These are phyloP conservation scores for Sarcodon aspratus DNA, from an alignment of 768 basidiomycete species.

Conservation along the genomic window DNA sequence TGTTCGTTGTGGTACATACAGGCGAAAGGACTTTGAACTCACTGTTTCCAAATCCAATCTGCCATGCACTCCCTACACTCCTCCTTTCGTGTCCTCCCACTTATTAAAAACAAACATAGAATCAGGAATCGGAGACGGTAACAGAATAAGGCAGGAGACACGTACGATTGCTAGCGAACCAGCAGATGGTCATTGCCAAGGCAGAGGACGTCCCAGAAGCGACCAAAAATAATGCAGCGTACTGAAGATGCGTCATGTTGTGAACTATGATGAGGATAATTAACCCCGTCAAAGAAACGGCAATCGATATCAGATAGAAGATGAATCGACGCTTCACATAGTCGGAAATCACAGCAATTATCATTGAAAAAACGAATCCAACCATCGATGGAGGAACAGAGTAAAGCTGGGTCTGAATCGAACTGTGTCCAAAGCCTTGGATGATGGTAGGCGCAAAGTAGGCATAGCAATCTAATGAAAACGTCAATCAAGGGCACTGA, in stretches of 20 bases:
- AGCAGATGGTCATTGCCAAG: conserved; percentile 13
- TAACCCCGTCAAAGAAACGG: conserved; percentile 11
- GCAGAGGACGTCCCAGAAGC: conserved; percentile 13
- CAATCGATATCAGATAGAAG: conserved; percentile 10
- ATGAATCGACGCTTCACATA: conserved; percentile 11
- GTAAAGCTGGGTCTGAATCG: conserved; percentile 16
- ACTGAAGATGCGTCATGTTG: conserved; percentile 11
- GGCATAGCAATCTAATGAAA: conserved; percentile 2
- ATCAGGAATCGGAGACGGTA: not conserved
- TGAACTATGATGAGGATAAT: conserved; percentile 11
- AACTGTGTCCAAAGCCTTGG: conserved; percentile 12
- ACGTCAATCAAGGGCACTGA: too few species aligned
- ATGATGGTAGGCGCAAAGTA: conserved; percentile 15
- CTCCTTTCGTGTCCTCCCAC: conserved; percentile 15
- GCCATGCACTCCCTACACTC: conserved; percentile 15
- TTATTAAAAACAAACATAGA: not conserved
- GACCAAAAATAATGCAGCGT: conserved; percentile 12
- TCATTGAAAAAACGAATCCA: conserved; percentile 13
- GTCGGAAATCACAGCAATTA: conserved; percentile 11
- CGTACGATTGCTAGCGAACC: conserved; percentile 14
- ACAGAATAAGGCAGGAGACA: not conserved
- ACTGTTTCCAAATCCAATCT: conserved; percentile 19
- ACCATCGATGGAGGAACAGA: conserved; percentile 19
- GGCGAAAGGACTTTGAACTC: not conserved
- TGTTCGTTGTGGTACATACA: too few species aligned